Conservation (phyloP, 148 eudicot species). For the Rhododendron ferrugineum region DNA sequence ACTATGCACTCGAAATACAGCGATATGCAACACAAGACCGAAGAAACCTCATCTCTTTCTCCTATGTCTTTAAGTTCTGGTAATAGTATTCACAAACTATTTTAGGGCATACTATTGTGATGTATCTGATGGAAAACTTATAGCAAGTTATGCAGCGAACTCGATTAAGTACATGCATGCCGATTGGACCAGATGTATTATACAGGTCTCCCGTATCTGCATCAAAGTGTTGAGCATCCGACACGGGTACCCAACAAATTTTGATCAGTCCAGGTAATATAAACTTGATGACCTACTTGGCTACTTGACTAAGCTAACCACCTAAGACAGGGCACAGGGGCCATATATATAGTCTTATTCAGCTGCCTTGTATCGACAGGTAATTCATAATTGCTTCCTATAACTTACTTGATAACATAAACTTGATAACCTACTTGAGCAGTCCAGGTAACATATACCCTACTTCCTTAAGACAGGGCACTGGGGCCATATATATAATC, state of each 20-base stretch:
- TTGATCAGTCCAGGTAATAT: neutral
- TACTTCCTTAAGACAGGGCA: too few relatives aligned
- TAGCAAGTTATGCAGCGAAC: neutral
- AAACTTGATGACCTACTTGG: neutral
- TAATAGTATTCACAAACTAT: neutral
- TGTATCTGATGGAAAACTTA: neutral
- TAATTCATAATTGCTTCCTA: neutral
- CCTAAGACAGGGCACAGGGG: neutral
- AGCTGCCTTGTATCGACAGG: neutral
- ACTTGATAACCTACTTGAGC: too few relatives aligned
- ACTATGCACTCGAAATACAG: neutral
- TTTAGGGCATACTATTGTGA: neutral
- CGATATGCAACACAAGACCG: neutral
- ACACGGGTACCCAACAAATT: neutral
- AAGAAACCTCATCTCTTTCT: neutral
- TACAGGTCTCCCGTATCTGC: neutral
- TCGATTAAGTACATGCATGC: neutral
- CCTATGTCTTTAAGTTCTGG: neutral
- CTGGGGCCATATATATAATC: too few relatives aligned
- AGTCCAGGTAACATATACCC: too few relatives aligned
- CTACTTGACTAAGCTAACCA: neutral
- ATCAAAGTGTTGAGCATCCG: neutral
- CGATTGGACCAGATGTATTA: neutral
- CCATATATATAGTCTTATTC: neutral
- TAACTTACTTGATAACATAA: too few relatives aligned